Conservation (phyloP, 306 rosid genomes). For the Aeschynomene evenia region DNA sequence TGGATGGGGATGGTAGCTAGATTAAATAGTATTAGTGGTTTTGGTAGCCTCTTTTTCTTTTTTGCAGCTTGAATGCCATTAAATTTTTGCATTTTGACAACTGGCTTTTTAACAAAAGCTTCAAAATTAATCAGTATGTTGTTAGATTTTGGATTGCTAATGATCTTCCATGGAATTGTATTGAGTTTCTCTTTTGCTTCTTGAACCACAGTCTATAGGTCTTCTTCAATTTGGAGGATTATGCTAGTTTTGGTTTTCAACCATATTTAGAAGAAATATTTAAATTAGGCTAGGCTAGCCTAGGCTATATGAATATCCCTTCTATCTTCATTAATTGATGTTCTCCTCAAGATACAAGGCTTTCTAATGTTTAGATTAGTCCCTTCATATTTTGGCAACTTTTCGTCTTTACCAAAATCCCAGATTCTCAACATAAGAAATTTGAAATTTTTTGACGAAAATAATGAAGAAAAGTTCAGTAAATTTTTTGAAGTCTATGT, state of each 20-base stretch:
- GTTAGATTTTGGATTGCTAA: background rate
- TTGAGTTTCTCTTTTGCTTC: no score
- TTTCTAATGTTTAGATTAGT: background rate
- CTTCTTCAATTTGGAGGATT: background rate
- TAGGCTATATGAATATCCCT: background rate
- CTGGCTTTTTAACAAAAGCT: background rate
- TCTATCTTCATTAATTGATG: background rate
- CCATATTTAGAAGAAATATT: background rate
- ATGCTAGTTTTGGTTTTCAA: background rate
- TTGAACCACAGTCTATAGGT: background rate
- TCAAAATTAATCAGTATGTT: background rate
- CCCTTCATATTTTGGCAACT: background rate
- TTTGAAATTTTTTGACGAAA: background rate
- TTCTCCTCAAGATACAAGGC: background rate
- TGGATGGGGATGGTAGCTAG: background rate
- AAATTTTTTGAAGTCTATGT: constrained; percentile 22
- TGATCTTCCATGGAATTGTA: background rate
- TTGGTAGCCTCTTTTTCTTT: background rate
- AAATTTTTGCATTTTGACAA: background rate
- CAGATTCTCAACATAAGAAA: background rate
- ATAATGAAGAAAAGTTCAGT: background rate
- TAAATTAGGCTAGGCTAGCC: background rate
- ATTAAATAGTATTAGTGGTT: background rate
- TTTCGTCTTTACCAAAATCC: background rate
- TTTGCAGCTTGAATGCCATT: background rate